phyloP scores from a whole-genome alignment of 164 flowering plant species.

The Annona squamosa region DNA sequence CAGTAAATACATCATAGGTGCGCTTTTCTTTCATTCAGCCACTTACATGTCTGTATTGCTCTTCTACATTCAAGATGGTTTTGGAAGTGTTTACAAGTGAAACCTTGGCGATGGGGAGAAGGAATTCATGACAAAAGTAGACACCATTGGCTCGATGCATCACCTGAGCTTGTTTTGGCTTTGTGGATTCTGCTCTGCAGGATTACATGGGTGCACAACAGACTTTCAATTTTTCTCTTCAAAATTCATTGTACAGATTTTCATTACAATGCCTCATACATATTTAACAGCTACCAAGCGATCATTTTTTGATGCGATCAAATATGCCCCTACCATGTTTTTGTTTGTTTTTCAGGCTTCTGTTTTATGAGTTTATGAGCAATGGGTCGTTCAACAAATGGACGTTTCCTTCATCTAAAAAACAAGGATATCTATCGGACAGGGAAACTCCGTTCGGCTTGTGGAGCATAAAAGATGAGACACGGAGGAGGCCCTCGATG shows the following conservation, averaged over 20 bases:
- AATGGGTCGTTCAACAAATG: conserved; percentile 95
- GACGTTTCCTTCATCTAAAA: conserved; percentile 59
- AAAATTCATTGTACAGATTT: background rate
- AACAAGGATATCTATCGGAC: conserved; percentile 40
- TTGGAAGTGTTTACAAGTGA: conserved; percentile 88
- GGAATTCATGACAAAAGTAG: conserved; percentile 85
- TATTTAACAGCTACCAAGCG: background rate
- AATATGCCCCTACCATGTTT: background rate
- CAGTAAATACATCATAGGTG: too few relatives aligned
- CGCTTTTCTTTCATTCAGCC: too few relatives aligned
- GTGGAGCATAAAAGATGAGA: too few relatives aligned
- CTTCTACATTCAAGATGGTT: conserved; percentile 46
- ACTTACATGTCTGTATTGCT: background rate
- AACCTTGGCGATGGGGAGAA: conserved; percentile 73
- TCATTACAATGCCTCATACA: background rate
- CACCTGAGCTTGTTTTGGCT: conserved; percentile 93
- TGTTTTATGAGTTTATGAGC: conserved; percentile 86
- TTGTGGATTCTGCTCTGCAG: conserved; percentile 89
- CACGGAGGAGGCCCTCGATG: too few relatives aligned
- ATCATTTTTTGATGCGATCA: background rate
- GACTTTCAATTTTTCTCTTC: background rate
- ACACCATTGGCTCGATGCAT: conserved; percentile 92
- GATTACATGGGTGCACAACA: conserved; percentile 51
- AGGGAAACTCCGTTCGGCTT: conserved; percentile 65
- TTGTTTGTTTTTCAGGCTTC: conserved; percentile 41